These are phyloP conservation scores for Fomitopsis palustris DNA, from an alignment of 1,284 basidiomycete species.

Conservation along the genomic window DNA sequence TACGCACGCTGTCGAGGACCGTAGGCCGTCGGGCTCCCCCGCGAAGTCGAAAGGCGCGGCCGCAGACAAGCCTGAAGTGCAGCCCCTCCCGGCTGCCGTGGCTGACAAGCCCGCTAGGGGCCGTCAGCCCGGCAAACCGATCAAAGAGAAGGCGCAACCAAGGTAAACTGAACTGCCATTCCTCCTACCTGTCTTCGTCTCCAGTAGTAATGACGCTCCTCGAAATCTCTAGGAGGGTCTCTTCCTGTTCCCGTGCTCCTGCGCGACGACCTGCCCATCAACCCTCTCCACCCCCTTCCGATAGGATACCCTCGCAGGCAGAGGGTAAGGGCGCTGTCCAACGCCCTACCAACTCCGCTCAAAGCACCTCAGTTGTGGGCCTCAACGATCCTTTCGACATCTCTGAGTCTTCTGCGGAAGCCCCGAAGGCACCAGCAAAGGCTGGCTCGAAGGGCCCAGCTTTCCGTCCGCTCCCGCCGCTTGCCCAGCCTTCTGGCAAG, in stretches of 20 bases:
- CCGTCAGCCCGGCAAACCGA: slow-evolving; percentile 29
- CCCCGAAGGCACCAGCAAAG: slow-evolving; percentile 25
- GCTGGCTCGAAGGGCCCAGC: slow-evolving; percentile 22
- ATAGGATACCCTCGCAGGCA: slow-evolving; percentile 54
- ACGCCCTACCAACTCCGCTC: slow-evolving; percentile 23
- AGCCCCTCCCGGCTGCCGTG: slow-evolving; percentile 4
- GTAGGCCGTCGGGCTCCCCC: slow-evolving; percentile 18
- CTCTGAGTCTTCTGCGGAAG: slow-evolving; percentile 15
- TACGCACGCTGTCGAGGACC: slow-evolving; percentile 27
- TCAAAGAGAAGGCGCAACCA: slow-evolving; percentile 29
- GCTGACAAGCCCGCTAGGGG: slow-evolving; percentile 29
- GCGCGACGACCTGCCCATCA: slow-evolving; percentile 48
- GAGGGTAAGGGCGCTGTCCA: slow-evolving; percentile 52
- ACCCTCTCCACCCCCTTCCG: slow-evolving; percentile 51
- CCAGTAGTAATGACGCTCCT: slow-evolving; percentile 9
- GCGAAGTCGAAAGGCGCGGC: slow-evolving; percentile 20
- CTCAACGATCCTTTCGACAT: slow-evolving; percentile 58
- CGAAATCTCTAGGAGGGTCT: slow-evolving; percentile 39
- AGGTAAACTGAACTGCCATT: slow-evolving; percentile 23
- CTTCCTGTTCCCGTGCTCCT: slow-evolving; percentile 38
- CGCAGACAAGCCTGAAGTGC: slow-evolving; percentile 12
- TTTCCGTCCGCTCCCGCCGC: slow-evolving; percentile 35
- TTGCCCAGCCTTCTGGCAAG: slow-evolving; percentile 49
- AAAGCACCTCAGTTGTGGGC: slow-evolving; percentile 17
- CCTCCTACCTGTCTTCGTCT: background rate